Evolutionary conservation across 768 basidiomycete genomes (phyloP).

Genomic region (Gelatoporia subvermispora): DNA sequence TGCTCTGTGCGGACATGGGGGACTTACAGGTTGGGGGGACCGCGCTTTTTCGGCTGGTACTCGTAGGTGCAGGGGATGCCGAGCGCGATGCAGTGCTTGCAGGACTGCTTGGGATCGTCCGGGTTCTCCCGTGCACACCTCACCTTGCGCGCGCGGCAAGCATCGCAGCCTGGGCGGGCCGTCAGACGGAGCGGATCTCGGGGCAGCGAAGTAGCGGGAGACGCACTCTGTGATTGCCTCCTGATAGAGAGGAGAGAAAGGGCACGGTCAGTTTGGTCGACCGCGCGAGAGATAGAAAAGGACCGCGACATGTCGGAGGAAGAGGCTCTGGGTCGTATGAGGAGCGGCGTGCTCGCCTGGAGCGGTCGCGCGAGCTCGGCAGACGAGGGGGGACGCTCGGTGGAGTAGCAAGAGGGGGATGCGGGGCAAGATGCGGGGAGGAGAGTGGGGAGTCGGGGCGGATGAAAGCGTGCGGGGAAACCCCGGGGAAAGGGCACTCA

Average conservation of each 20-base stretch:
- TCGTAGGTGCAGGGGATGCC: constrained; percentile 86
- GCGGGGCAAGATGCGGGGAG: constrained; percentile 30
- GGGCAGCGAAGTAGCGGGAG: constrained; percentile 12
- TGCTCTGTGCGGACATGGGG: constrained; percentile 6
- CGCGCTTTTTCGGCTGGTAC: constrained; percentile 91
- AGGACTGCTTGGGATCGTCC: constrained; percentile 70
- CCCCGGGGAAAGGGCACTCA: constrained; percentile 51
- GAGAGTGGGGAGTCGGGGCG: constrained; percentile 38
- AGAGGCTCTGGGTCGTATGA: neutral
- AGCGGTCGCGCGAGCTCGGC: constrained; percentile 1
- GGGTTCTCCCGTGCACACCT: constrained; percentile 77
- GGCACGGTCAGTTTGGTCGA: constrained; percentile 23
- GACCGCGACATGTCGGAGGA: constrained; percentile 21
- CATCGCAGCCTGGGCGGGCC: constrained; percentile 64
- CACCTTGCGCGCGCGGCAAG: constrained; percentile 83
- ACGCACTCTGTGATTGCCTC: constrained; percentile 82
- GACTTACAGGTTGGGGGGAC: constrained; percentile 84
- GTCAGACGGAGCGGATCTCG: constrained; percentile 22
- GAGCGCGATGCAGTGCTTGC: constrained; percentile 83
- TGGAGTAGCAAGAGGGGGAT: constrained; percentile 3
- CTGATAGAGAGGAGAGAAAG: constrained; percentile 36
- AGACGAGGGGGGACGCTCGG: constrained; percentile 1
- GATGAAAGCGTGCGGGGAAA: constrained; percentile 45
- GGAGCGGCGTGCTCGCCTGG: constrained; percentile 2
- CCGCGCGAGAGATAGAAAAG: constrained; percentile 17